Base-by-base conservation (phyloP, 306 rosid species). In the Dalbergia cochinchinensis region DNA sequence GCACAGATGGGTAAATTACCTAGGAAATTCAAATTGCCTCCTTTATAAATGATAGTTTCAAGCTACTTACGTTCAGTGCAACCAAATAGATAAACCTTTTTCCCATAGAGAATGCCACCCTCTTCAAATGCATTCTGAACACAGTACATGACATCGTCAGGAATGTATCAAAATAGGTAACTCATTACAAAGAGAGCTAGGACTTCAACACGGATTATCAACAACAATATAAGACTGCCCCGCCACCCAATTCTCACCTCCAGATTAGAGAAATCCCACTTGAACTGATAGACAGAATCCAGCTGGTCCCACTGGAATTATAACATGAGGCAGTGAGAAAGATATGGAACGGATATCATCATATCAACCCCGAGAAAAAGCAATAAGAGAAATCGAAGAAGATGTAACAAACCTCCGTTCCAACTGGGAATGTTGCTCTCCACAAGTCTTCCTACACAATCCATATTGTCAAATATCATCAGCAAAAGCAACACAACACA, bases 51-150 rank as follows among this genome's bases (percentile, higher is more conserved):
- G 51, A 66, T n/a, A 80, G 45, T 64, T 20, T 14, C 18, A 76
- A 11, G 58, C 55, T 61, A 87, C 89, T 85, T 67, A 87, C 91
- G 90, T 69, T 94, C 98, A 3, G 97, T 92, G 75, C 92, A 88
- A 80, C 94, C 92, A 70, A 94, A 94, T 31, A 94, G 90, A 75
- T 92, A 94, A 68, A 88, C 98, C 53, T 91, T 92, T 80, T 92
- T 86, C 5, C 78, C 93, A 45, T 85, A 64, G 51, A 94, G 78
- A 55, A 61, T 65, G 8, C 98, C 97, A 10, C 85, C 92, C 85
- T 92, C 97, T 76, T 92, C 98, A 79, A 94, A 92, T 33, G 93
- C 90, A 66, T 88, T 83, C 94, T 92, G 80, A 66, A 71, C 16
- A 65, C 45, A 53, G 5, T 8, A 57, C 54, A 34, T 16, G 22